A percentile compares a stretch with the other conserved stretches of the same genome.
Conservation (phyloP, 495 filamentous ascomycete species). For the Platismatia glauca region DNA sequence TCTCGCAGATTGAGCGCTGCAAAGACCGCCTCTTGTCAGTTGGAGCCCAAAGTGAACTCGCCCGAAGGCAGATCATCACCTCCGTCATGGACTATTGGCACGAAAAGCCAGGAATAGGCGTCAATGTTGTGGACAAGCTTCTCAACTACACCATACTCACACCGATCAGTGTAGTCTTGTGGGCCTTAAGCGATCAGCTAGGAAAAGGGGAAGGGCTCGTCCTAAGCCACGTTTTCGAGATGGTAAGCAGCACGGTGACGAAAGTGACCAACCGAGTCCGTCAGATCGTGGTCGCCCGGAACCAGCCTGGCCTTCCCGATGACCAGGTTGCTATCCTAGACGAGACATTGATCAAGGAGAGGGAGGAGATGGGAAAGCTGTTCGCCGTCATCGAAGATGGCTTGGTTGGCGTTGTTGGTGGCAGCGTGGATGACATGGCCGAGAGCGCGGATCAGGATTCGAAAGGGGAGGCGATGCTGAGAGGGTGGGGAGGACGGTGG, state of each 20-base stretch:
- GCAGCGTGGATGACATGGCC: conserved; percentile 62
- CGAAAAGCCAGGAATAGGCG: conserved; percentile 83
- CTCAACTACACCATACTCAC: conserved; percentile 94
- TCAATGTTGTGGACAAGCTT: conserved; percentile 91
- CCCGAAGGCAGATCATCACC: conserved; percentile 77
- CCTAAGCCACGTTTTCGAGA: conserved; percentile 72
- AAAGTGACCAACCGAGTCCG: conserved; percentile 89
- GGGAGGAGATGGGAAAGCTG: conserved; percentile 62
- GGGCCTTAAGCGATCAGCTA: conserved; percentile 63
- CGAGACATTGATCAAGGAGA: conserved; percentile 56
- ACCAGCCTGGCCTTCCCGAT: conserved; percentile 43
- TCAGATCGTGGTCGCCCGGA: conserved; percentile 61
- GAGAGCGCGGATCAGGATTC: conserved; percentile 43
- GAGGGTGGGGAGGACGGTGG: conserved; percentile 80
- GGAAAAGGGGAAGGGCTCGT: conserved; percentile 61
- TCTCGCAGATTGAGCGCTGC: conserved; percentile 91
- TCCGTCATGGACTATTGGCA: conserved; percentile 90
- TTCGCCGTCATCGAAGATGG: conserved; percentile 77
- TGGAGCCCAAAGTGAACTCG: conserved; percentile 59
- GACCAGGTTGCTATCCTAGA: conserved; percentile 56
- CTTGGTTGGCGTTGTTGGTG: conserved; percentile 60
- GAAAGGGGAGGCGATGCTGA: conserved; percentile 54
- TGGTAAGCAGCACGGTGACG: conserved; percentile 74
- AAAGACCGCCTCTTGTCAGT: conserved; percentile 81
- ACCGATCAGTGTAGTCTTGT: conserved; percentile 73